Base-by-base conservation (phyloP, 2,329 filamentous ascomycete genomes). In the Nemania sp. region DNA sequence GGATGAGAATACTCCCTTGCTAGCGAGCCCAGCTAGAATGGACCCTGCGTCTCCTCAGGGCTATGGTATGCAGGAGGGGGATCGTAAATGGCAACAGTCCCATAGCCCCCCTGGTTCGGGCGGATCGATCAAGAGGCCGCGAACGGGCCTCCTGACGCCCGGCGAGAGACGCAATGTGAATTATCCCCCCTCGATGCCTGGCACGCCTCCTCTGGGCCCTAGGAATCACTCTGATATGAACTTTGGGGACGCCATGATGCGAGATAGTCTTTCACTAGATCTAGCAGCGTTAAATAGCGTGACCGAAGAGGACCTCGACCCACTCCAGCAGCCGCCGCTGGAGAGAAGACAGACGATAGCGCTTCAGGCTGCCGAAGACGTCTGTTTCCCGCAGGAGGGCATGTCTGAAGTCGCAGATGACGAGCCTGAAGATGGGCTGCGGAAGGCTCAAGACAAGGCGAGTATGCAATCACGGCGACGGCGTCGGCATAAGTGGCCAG, bases 351-450 rank as follows among this genome's bases (percentile, higher is more conserved):
- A 83, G 58, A 87, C 84, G 5, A 82, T 87, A 65, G 81, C 83
- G 12, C 74, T 89, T 12, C 82, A 88, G 11, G 90, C 88, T 0
- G 87, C 95, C 69, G 90, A 90, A 66, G 95, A 98, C 76, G 93
- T 98, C 0, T 97, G 95, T 78, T 97, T 97, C 70, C 94, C 93
- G 0, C 87, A 87, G 5, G 88, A 90, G 56, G 87, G 82, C 5
- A 82, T 92, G 76, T 95, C 91, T 0, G 92, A 96, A 69, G 80
- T 95, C 49, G 92, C 83, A 29, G 90, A 94, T 34, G 92, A 96
- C 47, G 91, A 95, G 50, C 75, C 83, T 29, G 90, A 94, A 34
- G 92, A 96, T 48, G 91, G 95, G 50, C 75, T 81, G 7, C 78
- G 78, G 39, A 80, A 79, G 45, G 75, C 79, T 4, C 81, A 83